Conservation (phyloP, 176 grass and related monocot genomes). For the Cymbopogon citratus region DNA sequence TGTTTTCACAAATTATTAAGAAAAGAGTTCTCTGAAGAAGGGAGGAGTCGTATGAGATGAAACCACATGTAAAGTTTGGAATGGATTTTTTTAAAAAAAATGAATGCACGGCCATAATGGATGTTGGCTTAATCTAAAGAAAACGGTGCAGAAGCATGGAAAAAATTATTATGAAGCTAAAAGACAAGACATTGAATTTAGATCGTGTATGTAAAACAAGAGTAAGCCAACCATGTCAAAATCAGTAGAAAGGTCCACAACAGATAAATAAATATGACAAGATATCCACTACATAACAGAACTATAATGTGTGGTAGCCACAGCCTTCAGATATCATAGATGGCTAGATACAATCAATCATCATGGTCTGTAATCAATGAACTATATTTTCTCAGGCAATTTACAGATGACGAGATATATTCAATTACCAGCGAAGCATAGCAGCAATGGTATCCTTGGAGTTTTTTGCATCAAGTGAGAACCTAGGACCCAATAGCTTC, state of each 20-base stretch:
- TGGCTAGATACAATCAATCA: neutral
- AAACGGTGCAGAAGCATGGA: neutral
- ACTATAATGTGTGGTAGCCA: neutral
- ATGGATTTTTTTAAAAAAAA: neutral
- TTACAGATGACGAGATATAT: neutral
- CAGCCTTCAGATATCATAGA: constrained; percentile 8
- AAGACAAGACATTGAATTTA: neutral
- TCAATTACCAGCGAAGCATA: constrained; percentile 97
- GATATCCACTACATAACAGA: constrained; percentile 6
- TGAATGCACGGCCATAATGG: neutral
- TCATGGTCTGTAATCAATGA: neutral
- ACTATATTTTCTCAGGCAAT: constrained; percentile 9
- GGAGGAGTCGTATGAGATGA: too few relatives aligned
- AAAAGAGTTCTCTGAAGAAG: too few relatives aligned
- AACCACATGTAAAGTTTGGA: too few relatives aligned
- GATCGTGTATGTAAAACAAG: neutral
- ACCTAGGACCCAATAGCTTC: constrained; percentile 87
- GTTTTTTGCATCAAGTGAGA: constrained; percentile 94
- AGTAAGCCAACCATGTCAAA: neutral
- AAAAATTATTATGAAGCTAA: neutral
- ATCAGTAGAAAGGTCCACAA: neutral
- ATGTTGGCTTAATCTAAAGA: neutral
- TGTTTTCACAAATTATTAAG: neutral
- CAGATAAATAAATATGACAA: constrained; percentile 3
- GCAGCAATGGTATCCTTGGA: constrained; percentile 98